A percentile compares a stretch with the other conserved stretches of the same genome.
Evolutionary conservation across 768 basidiomycete species (phyloP).

Genomic region (Clitopilus passeckerianus): DNA sequence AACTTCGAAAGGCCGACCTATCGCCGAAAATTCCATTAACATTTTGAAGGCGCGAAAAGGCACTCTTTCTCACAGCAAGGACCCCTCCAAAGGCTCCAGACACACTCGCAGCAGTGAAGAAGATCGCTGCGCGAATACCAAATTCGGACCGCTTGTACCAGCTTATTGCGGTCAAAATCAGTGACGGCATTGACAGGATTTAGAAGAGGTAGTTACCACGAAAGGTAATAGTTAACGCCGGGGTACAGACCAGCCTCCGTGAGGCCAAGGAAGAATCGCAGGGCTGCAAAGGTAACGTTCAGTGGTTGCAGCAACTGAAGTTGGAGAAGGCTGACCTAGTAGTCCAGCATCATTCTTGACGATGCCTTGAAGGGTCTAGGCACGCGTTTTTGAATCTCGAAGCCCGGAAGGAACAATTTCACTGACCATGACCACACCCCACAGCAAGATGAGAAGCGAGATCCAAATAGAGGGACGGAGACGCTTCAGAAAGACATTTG

Average conservation of each 20-base stretch:
- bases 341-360: slow-evolving; percentile 67
- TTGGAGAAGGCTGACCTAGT: slow-evolving; percentile 39
- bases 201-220: slow-evolving; percentile 44
- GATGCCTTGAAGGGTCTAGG: slow-evolving; percentile 39
- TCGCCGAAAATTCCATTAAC: slow-evolving; percentile 2
- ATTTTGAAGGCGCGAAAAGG: no score
- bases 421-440: slow-evolving; percentile 56
- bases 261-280: slow-evolving; percentile 48
- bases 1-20: slow-evolving; percentile 65
- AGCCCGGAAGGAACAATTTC: background rate
- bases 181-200: background rate
- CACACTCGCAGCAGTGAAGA: slow-evolving; percentile 75
- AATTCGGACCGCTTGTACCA: slow-evolving; percentile 72
- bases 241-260: slow-evolving; percentile 29
- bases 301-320: slow-evolving; percentile 19
- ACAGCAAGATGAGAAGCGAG: slow-evolving; percentile 63
- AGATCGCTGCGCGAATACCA: slow-evolving; percentile 59
- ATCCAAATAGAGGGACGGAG: slow-evolving; percentile 77
- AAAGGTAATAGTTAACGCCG: slow-evolving; percentile 65
- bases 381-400: slow-evolving; percentile 20
- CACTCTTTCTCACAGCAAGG: slow-evolving; percentile 44
- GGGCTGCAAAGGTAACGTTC: slow-evolving; percentile 31
- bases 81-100: slow-evolving; percentile 81
- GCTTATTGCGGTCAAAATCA: slow-evolving; percentile 13
- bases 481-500: slow-evolving; percentile 67